phyloP scores from a whole-genome alignment of 495 filamentous ascomycete genomes.

The Rhizodiscina lignyota region DNA sequence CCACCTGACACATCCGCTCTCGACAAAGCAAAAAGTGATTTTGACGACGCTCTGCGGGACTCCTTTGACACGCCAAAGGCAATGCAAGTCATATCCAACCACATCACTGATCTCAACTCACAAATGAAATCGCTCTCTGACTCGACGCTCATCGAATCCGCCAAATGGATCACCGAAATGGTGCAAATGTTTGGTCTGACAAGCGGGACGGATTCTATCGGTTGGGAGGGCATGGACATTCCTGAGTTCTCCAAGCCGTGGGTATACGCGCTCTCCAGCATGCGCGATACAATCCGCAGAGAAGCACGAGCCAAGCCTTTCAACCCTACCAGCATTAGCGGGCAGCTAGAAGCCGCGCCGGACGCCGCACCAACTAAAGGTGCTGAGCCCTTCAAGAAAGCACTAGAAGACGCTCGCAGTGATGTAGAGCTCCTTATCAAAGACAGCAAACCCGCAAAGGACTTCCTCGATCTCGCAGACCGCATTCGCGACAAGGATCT shows the following conservation, averaged over 20 bases:
- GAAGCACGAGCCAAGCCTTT: slow-evolving; percentile 14
- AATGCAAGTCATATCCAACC: slow-evolving; percentile 55
- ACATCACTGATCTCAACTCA: slow-evolving; percentile 57
- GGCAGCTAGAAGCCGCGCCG: slow-evolving; percentile 1
- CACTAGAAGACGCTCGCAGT: slow-evolving; percentile 18
- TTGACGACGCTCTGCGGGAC: slow-evolving; percentile 44
- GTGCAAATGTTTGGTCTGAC: slow-evolving; percentile 71
- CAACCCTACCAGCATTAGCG: slow-evolving; percentile 4
- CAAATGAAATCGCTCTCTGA: slow-evolving; percentile 25
- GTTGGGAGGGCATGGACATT: slow-evolving; percentile 65
- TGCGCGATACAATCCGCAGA: slow-evolving; percentile 20
- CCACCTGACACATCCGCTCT: not conserved
- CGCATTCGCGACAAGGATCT: slow-evolving; percentile 64
- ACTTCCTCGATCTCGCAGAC: slow-evolving; percentile 45
- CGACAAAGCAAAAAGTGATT: not conserved
- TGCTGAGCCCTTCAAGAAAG: slow-evolving; percentile 15
- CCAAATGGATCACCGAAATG: slow-evolving; percentile 68
- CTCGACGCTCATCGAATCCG: slow-evolving; percentile 27
- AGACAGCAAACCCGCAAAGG: slow-evolving; percentile 17
- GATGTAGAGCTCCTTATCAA: slow-evolving; percentile 11
- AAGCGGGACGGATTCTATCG: slow-evolving; percentile 44
- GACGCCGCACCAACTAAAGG: slow-evolving; percentile 4
- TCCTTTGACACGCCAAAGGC: slow-evolving; percentile 76
- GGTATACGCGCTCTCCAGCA: slow-evolving; percentile 16
- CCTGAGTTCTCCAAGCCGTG: slow-evolving; percentile 27